Percentiles rank a stretch among this genome's conserved stretches.
Conservation (phyloP, 2,329 filamentous ascomycete genomes). For the Trichoderma harzianum region DNA sequence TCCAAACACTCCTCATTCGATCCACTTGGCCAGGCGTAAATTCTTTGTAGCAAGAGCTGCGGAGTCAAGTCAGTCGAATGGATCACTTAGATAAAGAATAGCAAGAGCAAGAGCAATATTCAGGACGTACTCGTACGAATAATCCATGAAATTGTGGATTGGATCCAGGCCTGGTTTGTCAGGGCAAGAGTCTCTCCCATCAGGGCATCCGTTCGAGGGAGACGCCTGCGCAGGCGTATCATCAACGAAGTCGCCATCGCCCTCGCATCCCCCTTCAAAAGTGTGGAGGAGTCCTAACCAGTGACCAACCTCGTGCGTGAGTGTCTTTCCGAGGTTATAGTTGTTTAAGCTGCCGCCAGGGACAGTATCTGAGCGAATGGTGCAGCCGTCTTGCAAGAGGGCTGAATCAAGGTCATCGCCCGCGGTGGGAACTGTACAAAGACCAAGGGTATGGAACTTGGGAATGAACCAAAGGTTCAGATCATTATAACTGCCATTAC, state of each 20-base stretch:
- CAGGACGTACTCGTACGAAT: conserved; percentile 24
- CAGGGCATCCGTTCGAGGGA: conserved; percentile 31
- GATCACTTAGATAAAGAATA: background rate
- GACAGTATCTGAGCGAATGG: conserved; percentile 20
- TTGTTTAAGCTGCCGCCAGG: conserved; percentile 28
- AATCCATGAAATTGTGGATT: conserved; percentile 31
- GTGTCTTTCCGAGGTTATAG: conserved; percentile 27
- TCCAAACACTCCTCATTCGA: conserved; percentile 19
- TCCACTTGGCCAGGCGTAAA: conserved; percentile 21
- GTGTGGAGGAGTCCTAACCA: conserved; percentile 45
- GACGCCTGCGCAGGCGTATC: conserved; percentile 37
- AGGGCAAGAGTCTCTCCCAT: conserved; percentile 29
- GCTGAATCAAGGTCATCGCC: conserved; percentile 21
- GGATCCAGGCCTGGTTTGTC: conserved; percentile 25
- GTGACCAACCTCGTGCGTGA: conserved; percentile 41
- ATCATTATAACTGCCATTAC: conserved; percentile 37
- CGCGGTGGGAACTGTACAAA: conserved; percentile 40
- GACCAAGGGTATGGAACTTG: conserved; percentile 29
- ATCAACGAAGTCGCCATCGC: conserved; percentile 34
- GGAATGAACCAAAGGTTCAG: conserved; percentile 46
- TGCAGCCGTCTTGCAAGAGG: conserved; percentile 23
- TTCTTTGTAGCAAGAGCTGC: conserved; percentile 17
- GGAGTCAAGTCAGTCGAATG: background rate
- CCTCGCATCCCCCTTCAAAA: conserved; percentile 36
- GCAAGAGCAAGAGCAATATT: background rate